These are phyloP conservation scores for Nakazawaea pomicola DNA, from an alignment of 805 yeast genomes.

Conservation along the genomic window DNA sequence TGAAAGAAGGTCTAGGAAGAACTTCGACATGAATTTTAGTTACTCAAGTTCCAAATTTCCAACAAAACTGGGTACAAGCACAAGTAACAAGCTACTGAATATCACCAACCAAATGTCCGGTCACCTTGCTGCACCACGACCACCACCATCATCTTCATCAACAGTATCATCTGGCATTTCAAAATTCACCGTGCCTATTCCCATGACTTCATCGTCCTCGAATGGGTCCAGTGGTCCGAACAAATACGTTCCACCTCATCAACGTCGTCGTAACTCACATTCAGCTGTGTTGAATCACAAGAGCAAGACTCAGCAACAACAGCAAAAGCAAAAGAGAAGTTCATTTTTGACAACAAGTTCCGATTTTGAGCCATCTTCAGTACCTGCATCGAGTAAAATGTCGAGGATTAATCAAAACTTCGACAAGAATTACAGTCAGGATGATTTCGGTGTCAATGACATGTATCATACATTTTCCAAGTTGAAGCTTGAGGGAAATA, in stretches of 20 bases:
- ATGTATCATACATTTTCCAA: constrained; percentile 13
- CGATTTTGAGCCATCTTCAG: constrained; percentile 11
- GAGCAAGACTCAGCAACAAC: not conserved
- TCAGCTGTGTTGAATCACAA: constrained; percentile 14
- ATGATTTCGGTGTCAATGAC: constrained; percentile 10
- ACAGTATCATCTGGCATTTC: not conserved
- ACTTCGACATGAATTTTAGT: constrained; percentile 12
- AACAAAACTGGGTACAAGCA: no score
- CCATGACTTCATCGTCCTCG: constrained; percentile 4
- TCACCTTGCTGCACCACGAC: no score
- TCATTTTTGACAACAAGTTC: not conserved
- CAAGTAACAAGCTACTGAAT: no score
- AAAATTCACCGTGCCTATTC: not conserved
- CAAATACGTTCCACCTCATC: constrained; percentile 51
- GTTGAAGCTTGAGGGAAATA: not conserved
- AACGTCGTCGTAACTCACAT: constrained; percentile 32
- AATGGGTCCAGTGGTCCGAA: constrained; percentile 10
- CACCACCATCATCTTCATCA: no score
- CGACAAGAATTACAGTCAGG: constrained; percentile 4
- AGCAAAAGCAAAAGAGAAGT: constrained; percentile 7
- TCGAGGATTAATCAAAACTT: constrained; percentile 5
- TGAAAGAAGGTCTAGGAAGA: constrained; percentile 15
- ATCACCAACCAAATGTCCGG: no score
- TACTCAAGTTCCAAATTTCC: constrained; percentile 17
- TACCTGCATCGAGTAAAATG: constrained; percentile 6